Evolutionary conservation across 2,329 filamentous ascomycete genomes (phyloP), one percentile per base, ranked within the genome.

Genomic region (Verticillium nubilum): DNA sequence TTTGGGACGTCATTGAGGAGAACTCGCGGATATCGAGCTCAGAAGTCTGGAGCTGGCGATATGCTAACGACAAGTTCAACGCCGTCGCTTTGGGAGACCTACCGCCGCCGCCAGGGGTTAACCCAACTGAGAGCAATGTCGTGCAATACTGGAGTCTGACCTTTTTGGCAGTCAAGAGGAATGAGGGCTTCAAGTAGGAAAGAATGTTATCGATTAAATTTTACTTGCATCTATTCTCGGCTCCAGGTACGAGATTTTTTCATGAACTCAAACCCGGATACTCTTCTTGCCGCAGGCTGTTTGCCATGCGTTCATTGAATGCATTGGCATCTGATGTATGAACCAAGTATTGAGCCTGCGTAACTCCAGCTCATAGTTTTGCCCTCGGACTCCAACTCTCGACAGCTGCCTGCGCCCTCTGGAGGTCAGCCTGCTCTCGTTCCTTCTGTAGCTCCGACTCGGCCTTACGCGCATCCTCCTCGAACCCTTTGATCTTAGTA

Each of bases 1-100:
- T 88, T 0, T 88, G 85, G 85, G 80, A 86, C 64, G 72, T 79
- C 0, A 86, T 88, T 31, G 83, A 87, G 29, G 73, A 73, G 0
- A 88, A 88, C 60, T 62, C 26, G 4, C 5, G 25, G 29, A 56
- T 56, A 23, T 19, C 47, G 15, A 50, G 54, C 54, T 47, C 33
- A 1, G 54, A 56, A 35, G 54, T 56, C 1, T 56, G 54, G 54
- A 56, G 54, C 25, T 56, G 54, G 54, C 54, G 54, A 17, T 56
- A 56, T 27, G 54, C 23, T 3, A 15, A 56, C 12, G 54, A 28
- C 3, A 37, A 27, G 35, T 50, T 56, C 54, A 56, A 56, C 5
- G 54, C 54, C 27, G 25, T 56, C 12, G 19, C 33, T 3, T n/a
- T 56, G 23, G 54, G 29, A 2, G 33, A 47, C 6, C 12, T 54